Conservation (phyloP, 176 grass and related monocot species). For the Alopecurus myosuroides region DNA sequence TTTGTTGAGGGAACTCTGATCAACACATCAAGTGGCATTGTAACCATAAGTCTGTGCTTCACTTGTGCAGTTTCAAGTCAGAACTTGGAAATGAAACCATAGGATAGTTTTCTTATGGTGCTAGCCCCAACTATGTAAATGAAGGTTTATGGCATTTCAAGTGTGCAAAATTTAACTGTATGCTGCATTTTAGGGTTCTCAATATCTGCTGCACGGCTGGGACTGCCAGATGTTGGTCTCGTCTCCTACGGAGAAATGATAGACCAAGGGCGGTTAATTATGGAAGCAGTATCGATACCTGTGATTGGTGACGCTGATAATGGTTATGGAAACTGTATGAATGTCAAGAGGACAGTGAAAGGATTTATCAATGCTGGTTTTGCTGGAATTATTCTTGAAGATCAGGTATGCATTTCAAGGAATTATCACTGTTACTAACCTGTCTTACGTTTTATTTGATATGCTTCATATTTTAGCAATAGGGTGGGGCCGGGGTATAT, state of each 20-base stretch:
- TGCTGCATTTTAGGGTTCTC: constrained; percentile 60
- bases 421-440: not conserved
- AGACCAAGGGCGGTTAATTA: constrained; percentile 77
- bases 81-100: not conserved
- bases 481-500: not conserved
- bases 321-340: constrained; percentile 90
- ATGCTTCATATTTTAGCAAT: not conserved
- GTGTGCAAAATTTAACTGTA: not conserved
- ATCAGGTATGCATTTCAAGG: constrained; percentile 53
- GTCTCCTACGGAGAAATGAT: constrained; percentile 96
- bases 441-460: not conserved
- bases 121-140: not conserved
- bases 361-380: constrained; percentile 98
- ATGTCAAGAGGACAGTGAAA: constrained; percentile 92
- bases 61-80: not conserved
- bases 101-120: not conserved
- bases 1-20: not conserved
- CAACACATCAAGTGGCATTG: too few relatives aligned
- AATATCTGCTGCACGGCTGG: constrained; percentile 79
- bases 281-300: constrained; percentile 70
- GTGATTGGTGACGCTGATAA: constrained; percentile 98
- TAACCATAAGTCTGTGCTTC: not conserved
- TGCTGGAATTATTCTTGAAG: constrained; percentile 93
- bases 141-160: not conserved
- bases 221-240: constrained; percentile 93